Conservation (phyloP, 2,329 filamentous ascomycete species). For the Penicillium concentricum region DNA sequence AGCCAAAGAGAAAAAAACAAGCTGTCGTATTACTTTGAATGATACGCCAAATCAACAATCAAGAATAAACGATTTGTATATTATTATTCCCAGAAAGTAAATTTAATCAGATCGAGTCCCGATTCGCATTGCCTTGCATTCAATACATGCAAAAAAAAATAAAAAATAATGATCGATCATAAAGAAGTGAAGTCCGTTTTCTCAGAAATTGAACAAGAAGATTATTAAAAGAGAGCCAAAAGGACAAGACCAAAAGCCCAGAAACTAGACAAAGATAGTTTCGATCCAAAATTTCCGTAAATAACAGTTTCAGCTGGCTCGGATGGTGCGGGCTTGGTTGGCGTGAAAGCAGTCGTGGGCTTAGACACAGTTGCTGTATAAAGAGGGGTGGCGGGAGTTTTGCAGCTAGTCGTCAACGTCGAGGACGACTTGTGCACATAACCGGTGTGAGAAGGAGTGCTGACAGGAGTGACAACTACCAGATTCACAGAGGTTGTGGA, state of each 20-base stretch:
- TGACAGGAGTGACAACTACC: constrained; percentile 6
- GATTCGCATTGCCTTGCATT: neutral
- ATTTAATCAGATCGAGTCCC: neutral
- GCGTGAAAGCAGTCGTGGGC: neutral
- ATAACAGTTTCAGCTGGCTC: neutral
- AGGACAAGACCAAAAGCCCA: neutral
- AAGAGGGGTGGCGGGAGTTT: neutral
- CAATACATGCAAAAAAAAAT: neutral
- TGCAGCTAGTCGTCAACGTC: neutral
- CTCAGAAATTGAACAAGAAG: neutral
- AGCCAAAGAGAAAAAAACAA: too few relatives aligned
- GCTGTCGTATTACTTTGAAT: too few relatives aligned
- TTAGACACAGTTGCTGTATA: neutral
- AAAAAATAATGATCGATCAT: neutral
- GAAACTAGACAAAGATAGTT: neutral
- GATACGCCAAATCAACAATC: neutral
- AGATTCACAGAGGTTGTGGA: constrained; percentile 25
- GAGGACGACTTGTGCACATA: neutral
- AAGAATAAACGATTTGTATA: neutral
- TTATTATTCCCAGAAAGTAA: neutral
- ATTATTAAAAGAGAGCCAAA: neutral
- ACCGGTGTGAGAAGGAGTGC: neutral
- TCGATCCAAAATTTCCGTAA: neutral
- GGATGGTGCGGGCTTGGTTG: neutral
- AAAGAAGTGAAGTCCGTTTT: neutral